Conservation (phyloP, 2,329 filamentous ascomycete genomes). For the Fusarium nygamai region DNA sequence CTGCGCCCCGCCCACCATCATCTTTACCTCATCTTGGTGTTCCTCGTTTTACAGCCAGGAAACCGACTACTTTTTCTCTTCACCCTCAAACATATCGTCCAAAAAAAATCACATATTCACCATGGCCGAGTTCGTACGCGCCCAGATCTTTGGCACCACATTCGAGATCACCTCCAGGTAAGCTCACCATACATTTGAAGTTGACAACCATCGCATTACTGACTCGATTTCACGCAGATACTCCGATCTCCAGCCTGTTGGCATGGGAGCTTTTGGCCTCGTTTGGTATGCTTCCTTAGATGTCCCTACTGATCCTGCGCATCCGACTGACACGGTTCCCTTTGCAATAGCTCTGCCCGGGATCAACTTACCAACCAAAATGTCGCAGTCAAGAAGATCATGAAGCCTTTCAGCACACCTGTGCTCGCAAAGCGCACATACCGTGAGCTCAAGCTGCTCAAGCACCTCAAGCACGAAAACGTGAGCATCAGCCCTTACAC, state of each 20-base stretch:
- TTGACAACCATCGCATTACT: constrained; percentile 10
- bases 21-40: constrained; percentile 21
- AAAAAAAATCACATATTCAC: constrained; percentile 51
- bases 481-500: constrained; percentile 57
- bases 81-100: constrained; percentile 10
- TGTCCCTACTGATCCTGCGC: background rate
- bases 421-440: constrained; percentile 98
- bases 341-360: constrained; percentile 79
- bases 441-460: constrained; percentile 94
- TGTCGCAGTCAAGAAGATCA: constrained; percentile 99
- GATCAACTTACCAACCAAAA: constrained; percentile 97
- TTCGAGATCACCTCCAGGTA: constrained; percentile 99
- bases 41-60: constrained; percentile 28
- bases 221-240: constrained; percentile 68
- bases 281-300: constrained; percentile 77
- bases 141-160: constrained; percentile 99
- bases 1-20: constrained; percentile 27
- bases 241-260: constrained; percentile 96
- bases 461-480: constrained; percentile 97
- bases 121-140: constrained; percentile 99
- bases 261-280: constrained; percentile 98
- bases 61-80: constrained; percentile 15
- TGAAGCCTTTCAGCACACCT: constrained; percentile 99
- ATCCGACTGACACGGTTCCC: constrained; percentile 6
- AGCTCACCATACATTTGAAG: constrained; percentile 4